Evolutionary conservation across 2,329 filamentous ascomycete species (phyloP), one percentile per base, ranked within the genome.

Genomic region (Incumbomyces lentus): DNA sequence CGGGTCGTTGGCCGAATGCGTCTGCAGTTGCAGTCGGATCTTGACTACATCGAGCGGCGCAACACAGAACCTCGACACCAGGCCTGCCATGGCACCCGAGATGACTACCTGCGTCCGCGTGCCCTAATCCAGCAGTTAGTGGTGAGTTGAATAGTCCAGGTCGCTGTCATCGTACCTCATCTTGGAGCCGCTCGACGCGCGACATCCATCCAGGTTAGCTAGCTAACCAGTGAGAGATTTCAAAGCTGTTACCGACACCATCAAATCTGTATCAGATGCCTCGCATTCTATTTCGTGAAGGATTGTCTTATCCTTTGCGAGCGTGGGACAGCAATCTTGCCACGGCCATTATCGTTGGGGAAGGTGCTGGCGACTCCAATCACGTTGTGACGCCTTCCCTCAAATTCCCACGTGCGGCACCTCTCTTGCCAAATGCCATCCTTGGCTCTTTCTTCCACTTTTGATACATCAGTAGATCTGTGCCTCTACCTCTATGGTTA

Each of bases 21-120:
- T 79, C 66, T 96, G 92, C 14, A 98, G 80, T 64, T 98, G 92
- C 38, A 96, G 81, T 39, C 92, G 86, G 68, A 98, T 98, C 72
- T 98, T 96, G 68, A 96, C 81, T 52, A 98, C 92, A 66, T 98
- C 92, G 55, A 98, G 84, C 44, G 92, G 92, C 14, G 92, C 87
- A 62, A 96, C 83, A 61, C 92, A 79, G 72, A 98, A 96, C 63
- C 86, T 88, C 57, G 92, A 92, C 53, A 96, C 80, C 55, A 96
- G 76, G 49, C 92, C 92, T 53, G 92, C 86, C 55, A 78, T 69
- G 38, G 76, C 81, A 58, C 82, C 82, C 47, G 82, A 79, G 54
- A 76, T 63, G 41, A 82, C 71, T 51, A 82, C 79, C 62, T 85
- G 81, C 55, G 68, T 66, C 66, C 74, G 77, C 49, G 80, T 80